Evolutionary conservation across 2,329 filamentous ascomycete species (phyloP).

Genomic region (Colletotrichum destructivum): DNA sequence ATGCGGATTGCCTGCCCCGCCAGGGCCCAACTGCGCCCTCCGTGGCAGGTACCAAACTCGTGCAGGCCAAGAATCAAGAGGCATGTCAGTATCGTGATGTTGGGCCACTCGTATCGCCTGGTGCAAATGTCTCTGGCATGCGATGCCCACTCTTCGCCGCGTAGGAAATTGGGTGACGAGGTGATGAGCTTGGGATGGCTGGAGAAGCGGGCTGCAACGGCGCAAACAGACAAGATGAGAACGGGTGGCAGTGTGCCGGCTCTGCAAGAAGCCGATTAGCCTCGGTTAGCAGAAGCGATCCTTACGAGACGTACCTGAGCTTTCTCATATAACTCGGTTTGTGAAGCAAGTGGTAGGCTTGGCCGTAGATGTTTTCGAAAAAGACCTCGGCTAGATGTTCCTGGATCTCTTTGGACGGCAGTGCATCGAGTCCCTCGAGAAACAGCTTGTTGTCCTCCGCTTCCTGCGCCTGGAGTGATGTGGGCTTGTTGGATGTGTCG

Average conservation of each 20-base stretch:
- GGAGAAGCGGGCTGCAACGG: conserved; percentile 94
- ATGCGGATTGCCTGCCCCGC: conserved; percentile 96
- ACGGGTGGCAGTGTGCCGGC: conserved; percentile 88
- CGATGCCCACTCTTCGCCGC: conserved; percentile 92
- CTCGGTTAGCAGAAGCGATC: background rate
- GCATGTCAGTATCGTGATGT: conserved; percentile 95
- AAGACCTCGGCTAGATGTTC: conserved; percentile 95
- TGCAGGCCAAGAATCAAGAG: conserved; percentile 91
- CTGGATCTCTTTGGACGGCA: conserved; percentile 90
- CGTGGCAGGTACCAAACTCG: conserved; percentile 97
- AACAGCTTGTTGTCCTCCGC: conserved; percentile 83
- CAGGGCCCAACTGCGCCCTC: conserved; percentile 94
- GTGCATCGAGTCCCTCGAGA: conserved; percentile 84
- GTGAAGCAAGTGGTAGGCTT: conserved; percentile 93
- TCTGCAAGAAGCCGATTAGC: conserved; percentile 59
- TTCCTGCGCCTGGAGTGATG: conserved; percentile 72
- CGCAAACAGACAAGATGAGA: conserved; percentile 92
- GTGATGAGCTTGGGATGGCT: conserved; percentile 85
- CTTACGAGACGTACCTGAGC: conserved; percentile 68
- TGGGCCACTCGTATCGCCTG: conserved; percentile 92
- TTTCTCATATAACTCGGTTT: conserved; percentile 98
- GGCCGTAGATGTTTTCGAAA: conserved; percentile 96
- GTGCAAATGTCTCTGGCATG: conserved; percentile 90
- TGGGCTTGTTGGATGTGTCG: conserved; percentile 64
- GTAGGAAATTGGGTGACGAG: conserved; percentile 81